These are phyloP conservation scores for Diaporthe eres DNA, from an alignment of 2,329 filamentous ascomycete genomes.

Conservation along the genomic window DNA sequence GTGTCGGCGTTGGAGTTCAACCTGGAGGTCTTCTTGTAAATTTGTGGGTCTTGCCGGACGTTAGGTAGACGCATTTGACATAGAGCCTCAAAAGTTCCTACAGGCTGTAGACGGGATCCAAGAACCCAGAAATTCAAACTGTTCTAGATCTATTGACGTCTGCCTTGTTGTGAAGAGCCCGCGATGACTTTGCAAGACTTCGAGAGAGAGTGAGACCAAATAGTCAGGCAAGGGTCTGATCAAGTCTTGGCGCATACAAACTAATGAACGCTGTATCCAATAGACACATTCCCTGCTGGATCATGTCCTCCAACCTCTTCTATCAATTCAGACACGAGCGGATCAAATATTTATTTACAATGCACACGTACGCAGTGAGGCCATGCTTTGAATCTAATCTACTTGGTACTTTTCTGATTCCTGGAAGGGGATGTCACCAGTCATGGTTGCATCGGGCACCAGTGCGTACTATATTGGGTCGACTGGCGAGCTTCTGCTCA, in stretches of 20 bases:
- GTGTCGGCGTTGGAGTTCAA: constrained; percentile 96
- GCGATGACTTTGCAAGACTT: neutral
- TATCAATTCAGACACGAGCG: neutral
- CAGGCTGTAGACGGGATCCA: constrained; percentile 18
- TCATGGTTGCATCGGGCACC: neutral
- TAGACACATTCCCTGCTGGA: neutral
- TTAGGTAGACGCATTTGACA: neutral
- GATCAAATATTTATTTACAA: no score
- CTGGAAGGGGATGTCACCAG: neutral
- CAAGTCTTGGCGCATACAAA: neutral
- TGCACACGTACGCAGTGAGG: neutral
- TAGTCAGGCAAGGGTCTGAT: neutral
- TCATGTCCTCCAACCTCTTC: neutral
- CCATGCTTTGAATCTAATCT: neutral
- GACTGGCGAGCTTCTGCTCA: neutral
- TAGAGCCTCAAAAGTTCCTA: constrained; percentile 4
- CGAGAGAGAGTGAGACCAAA: neutral
- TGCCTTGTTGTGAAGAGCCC: neutral
- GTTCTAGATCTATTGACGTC: neutral
- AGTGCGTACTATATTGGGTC: neutral
- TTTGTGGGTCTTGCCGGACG: neutral
- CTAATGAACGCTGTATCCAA: neutral
- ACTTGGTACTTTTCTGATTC: neutral
- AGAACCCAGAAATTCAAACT: neutral
- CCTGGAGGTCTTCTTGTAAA: constrained; percentile 88